These are phyloP conservation scores for Blastocystis sp. DNA, from an alignment of 352 stramenopile species.

Conservation along the genomic window DNA sequence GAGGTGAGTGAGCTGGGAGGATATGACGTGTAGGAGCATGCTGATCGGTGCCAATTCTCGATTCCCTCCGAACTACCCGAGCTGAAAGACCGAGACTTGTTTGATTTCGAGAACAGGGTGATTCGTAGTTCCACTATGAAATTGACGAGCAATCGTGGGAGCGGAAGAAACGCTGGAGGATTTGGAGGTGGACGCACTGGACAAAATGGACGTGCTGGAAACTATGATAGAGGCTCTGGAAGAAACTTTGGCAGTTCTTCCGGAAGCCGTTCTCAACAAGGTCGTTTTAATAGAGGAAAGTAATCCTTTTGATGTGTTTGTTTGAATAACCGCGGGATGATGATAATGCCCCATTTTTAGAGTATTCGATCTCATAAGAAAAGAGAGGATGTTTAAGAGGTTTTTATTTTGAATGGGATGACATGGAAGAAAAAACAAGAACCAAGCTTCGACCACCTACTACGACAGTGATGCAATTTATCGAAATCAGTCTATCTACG, in stretches of 20 bases:
- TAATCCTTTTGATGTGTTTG: not conserved
- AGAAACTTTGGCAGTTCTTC: conserved; percentile 60
- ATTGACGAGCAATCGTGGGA: not conserved
- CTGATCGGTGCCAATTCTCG: conserved; percentile 71
- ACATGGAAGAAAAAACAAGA: conserved; percentile 8
- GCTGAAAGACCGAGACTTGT: conserved; percentile 71
- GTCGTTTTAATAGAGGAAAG: not conserved
- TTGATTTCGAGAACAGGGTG: not conserved
- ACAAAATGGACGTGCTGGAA: conserved; percentile 61
- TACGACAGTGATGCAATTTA: conserved; percentile 39
- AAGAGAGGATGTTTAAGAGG: conserved; percentile 9
- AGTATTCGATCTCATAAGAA: not conserved
- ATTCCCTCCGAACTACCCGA: conserved; percentile 73
- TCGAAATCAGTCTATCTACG: conserved; percentile 38
- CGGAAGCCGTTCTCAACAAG: not conserved
- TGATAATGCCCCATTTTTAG: not conserved
- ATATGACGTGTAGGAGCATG: not conserved
- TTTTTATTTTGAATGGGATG: not conserved
- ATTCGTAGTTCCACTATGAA: not conserved
- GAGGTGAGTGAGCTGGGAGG: conserved; percentile 65
- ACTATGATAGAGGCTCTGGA: conserved; percentile 65
- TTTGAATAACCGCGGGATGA: not conserved
- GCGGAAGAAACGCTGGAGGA: not conserved
- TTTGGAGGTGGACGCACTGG: conserved; percentile 65
- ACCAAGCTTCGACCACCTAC: not conserved